Percentiles rank a stretch among this genome's conserved stretches.
Evolutionary conservation across 805 yeast genomes (phyloP).

Genomic region (Myxozyma melibiosi): DNA sequence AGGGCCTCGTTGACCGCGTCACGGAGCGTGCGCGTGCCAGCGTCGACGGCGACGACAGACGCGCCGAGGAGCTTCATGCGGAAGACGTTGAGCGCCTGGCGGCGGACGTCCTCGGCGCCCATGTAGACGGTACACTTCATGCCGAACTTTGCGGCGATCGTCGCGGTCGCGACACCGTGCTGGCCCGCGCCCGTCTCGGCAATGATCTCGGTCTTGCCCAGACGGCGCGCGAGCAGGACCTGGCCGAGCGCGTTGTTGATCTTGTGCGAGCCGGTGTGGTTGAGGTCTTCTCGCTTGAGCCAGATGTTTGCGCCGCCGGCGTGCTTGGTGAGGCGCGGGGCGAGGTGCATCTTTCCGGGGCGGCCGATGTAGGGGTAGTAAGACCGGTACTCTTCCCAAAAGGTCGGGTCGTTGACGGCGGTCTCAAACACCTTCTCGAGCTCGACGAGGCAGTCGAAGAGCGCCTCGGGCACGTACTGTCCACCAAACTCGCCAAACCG

Average conservation of each 20-base stretch:
- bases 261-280: constrained; percentile 54
- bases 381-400: constrained; percentile 89
- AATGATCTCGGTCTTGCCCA: constrained; percentile 50
- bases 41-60: constrained; percentile 85
- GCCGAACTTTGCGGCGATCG: constrained; percentile 65
- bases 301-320: constrained; percentile 97
- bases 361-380: constrained; percentile 93
- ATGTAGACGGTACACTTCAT: constrained; percentile 89
- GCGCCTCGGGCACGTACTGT: constrained; percentile 96
- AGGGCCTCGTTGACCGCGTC: constrained; percentile 98
- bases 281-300: constrained; percentile 92
- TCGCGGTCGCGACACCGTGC: constrained; percentile 57
- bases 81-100: constrained; percentile 97
- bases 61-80: constrained; percentile 98
- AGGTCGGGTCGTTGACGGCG: constrained; percentile 84
- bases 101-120: constrained; percentile 99
- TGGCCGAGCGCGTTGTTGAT: constrained; percentile 54
- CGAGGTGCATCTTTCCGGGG: constrained; percentile 89
- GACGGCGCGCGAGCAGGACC: constrained; percentile 48
- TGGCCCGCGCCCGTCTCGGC: constrained; percentile 58
- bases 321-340: constrained; percentile 83
- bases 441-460: constrained; percentile 87
- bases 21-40: constrained; percentile 93
- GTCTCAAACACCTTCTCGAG: constrained; percentile 83
- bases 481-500: constrained; percentile 97